phyloP scores from a whole-genome alignment of 176 grass and related monocot species.

The Panicum miliaceum region DNA sequence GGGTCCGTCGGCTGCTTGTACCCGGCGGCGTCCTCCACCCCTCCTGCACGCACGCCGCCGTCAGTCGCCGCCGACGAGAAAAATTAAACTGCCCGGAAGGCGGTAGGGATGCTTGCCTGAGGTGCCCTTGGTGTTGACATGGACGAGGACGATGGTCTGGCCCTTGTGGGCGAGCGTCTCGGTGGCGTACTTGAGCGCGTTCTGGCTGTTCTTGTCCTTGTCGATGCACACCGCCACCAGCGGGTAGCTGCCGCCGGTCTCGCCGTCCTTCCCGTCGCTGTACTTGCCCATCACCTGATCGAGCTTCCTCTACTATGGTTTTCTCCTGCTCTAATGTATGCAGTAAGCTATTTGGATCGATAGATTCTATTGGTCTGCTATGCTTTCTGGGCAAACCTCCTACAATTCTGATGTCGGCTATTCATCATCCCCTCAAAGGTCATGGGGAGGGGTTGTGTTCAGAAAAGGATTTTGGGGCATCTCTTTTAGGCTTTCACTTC shows the following conservation, averaged over 20 bases:
- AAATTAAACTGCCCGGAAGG: too few relatives aligned
- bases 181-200: conserved; percentile 76
- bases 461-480: conserved; percentile 13
- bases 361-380: neutral
- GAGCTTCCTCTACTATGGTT: neutral
- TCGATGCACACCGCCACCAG: conserved; percentile 89
- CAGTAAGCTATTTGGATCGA: neutral
- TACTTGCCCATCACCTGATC: conserved; percentile 60
- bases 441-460: neutral
- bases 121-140: conserved; percentile 69
- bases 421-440: neutral
- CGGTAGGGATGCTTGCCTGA: conserved; percentile 45
- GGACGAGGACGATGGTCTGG: conserved; percentile 77
- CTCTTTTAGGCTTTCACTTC: conserved; percentile 35
- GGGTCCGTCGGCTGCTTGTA: conserved; percentile 69
- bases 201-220: conserved; percentile 83
- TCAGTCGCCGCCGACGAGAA: neutral
- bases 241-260: conserved; percentile 45
- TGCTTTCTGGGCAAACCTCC: conserved; percentile 20
- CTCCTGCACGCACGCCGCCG: neutral
- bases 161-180: conserved; percentile 66
- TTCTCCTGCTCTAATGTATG: conserved; percentile 15
- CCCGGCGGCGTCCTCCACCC: conserved; percentile 54
- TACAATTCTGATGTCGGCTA: neutral
- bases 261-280: conserved; percentile 39